These are phyloP conservation scores for Forsythia viridissima DNA, from an alignment of 257 asterid genomes.

Conservation along the genomic window DNA sequence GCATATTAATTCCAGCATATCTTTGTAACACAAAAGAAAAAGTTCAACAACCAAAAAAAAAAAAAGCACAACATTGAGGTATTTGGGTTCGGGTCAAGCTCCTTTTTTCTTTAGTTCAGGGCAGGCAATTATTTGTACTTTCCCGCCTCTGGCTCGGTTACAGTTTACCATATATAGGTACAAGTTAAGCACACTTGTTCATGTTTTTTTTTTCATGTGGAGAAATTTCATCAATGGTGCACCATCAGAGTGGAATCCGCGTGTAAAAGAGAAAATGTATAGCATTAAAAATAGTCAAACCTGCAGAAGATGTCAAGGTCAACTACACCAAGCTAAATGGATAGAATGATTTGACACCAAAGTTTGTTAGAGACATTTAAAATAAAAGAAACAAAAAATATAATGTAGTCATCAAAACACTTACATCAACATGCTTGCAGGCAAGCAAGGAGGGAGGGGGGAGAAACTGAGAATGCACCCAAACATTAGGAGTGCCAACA, in stretches of 20 bases:
- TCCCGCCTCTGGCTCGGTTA: background rate
- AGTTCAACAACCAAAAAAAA: background rate
- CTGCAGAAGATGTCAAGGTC: background rate
- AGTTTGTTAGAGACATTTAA: background rate
- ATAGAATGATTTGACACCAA: background rate
- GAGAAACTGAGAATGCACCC: background rate
- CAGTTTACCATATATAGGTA: background rate
- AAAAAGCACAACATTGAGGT: background rate
- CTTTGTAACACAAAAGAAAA: background rate
- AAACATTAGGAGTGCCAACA: background rate
- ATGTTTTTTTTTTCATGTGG: background rate
- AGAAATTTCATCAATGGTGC: constrained; percentile 6
- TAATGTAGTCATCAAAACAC: background rate
- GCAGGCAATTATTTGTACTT: background rate
- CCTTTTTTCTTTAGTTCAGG: background rate
- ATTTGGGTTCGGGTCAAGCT: background rate
- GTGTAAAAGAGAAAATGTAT: background rate
- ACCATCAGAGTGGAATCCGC: background rate
- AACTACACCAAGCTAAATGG: background rate
- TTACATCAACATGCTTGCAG: background rate
- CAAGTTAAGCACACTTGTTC: background rate
- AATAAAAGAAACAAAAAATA: background rate
- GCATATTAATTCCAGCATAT: background rate
- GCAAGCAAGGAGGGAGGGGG: no score
- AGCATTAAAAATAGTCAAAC: background rate